Base-by-base conservation (phyloP, 371 early-diverging fungal genomes). In the Batrachochytrium dendrobatidis region DNA sequence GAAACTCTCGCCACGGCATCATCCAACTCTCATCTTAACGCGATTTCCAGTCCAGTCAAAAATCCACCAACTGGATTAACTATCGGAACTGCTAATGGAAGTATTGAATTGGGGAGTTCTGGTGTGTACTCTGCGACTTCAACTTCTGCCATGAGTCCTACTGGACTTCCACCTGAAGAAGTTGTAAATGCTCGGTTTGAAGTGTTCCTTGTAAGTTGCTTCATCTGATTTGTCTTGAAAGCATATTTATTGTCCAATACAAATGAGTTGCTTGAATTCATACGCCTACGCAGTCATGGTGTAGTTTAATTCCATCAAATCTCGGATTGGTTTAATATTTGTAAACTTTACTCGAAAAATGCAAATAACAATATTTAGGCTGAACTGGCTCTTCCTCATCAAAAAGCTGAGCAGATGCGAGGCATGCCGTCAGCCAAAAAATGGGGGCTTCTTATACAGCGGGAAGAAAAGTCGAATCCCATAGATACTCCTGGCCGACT, bases 381-480 rank as follows among this genome's bases (percentile, higher is more conserved):
- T 15, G 64, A 63, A 8, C 46, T 66, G 55, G 66, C 55, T 2
- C 39, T 66, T 1, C 66, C 66, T 12, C n/a, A 48, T 8, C 49
- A 51, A 1, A 66, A 64, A 43, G 28, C 56, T 34, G 60, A 54
- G 5, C 59, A 52, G 26, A 66, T 66, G 66, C 49, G 63, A 24
- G 2, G 17, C 30, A 56, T 66, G 62, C 52, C 64, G 10, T 18
- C 32, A 7, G 66, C 62, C 24, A 1, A 34, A 3, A 66, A 66
- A 34, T 63, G 63, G 66, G 43, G 53, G 55, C 46, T 66, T 18
- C 6, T 66, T 10, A 28, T 29, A 15, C 66, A 66, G 55, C 63
- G 61, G 6, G 34, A 59, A 32, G 28, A 44, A 1, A 66, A 66
- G 45, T 30, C 58, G 3, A 64, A 65, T n/a, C 29, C 39, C 6